A percentile compares a stretch with the other conserved stretches of the same genome.
Conservation (phyloP, 257 asterid genomes). For the Echium plantagineum region DNA sequence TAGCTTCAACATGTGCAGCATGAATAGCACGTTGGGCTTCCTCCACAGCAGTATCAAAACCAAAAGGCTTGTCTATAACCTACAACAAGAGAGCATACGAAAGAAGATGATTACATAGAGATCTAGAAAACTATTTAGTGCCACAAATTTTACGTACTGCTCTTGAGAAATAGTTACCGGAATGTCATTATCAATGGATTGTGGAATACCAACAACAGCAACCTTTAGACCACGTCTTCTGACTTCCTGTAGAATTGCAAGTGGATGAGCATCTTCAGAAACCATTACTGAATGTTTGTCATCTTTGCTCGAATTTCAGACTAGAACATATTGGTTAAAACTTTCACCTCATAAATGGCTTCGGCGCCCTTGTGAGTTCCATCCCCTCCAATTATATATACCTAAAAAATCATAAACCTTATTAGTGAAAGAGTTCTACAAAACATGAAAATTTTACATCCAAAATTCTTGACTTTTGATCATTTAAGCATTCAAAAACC, state of each 20-base stretch:
- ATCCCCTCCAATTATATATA: constrained; percentile 87
- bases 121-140: neutral
- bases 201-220: constrained; percentile 76
- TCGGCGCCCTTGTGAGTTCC: constrained; percentile 95
- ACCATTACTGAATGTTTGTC: neutral
- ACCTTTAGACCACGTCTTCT: constrained; percentile 77
- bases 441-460: neutral
- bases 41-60: constrained; percentile 92
- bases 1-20: constrained; percentile 96
- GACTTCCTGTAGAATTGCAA: constrained; percentile 45
- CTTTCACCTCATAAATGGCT: constrained; percentile 70
- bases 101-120: neutral
- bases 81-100: constrained; percentile 15
- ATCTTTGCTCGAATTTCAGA: neutral
- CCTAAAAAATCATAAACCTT: constrained; percentile 27
- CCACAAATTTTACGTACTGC: neutral
- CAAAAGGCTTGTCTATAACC: constrained; percentile 91
- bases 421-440: neutral
- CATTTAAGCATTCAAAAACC: neutral
- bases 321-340: neutral
- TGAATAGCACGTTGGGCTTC: constrained; percentile 96
- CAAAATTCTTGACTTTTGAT: neutral
- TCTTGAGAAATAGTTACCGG: constrained; percentile 32
- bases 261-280: neutral
- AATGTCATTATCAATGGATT: constrained; percentile 88